phyloP scores from a whole-genome alignment of 2,329 filamentous ascomycete genomes.

The Blumeria graminis region DNA sequence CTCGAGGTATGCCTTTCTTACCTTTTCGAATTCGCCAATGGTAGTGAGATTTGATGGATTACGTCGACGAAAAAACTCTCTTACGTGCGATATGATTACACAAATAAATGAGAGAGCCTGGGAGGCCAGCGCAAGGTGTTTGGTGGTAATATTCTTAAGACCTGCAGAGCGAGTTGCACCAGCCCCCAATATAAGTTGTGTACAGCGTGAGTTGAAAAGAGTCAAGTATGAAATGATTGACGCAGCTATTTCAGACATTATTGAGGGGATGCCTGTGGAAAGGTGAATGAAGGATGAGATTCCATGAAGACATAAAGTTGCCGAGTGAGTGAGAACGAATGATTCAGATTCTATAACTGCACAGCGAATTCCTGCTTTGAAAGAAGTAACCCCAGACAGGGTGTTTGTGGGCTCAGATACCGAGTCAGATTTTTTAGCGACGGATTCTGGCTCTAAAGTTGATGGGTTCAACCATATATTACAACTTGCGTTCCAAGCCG shows the following conservation, averaged over 20 bases:
- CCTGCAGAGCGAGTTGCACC: constrained; percentile 75
- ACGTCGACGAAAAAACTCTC: constrained; percentile 75
- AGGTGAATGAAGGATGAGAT: constrained; percentile 67
- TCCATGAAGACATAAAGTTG: constrained; percentile 54
- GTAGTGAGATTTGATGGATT: constrained; percentile 28
- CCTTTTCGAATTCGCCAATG: constrained; percentile 19
- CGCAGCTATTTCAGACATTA: constrained; percentile 60
- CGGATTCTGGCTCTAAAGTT: constrained; percentile 3
- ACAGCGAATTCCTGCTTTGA: constrained; percentile 39
- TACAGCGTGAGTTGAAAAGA: constrained; percentile 85
- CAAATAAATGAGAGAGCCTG: constrained; percentile 77
- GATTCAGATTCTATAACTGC: constrained; percentile 66
- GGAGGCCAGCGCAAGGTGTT: constrained; percentile 75
- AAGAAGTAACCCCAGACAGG: constrained; percentile 8
- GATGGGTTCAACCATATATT: constrained; percentile 26
- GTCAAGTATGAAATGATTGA: constrained; percentile 69
- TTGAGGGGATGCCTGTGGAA: constrained; percentile 63
- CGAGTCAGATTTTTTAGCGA: background rate
- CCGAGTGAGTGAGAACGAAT: constrained; percentile 68
- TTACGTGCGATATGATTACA: constrained; percentile 65
- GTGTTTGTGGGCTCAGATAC: background rate
- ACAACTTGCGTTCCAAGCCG: constrained; percentile 37
- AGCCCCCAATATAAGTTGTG: constrained; percentile 87
- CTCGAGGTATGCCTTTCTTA: constrained; percentile 24
- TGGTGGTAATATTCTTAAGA: constrained; percentile 87